These are phyloP conservation scores for Penicillium janthinellum DNA, from an alignment of 2,329 filamentous ascomycete genomes.

Conservation along the genomic window DNA sequence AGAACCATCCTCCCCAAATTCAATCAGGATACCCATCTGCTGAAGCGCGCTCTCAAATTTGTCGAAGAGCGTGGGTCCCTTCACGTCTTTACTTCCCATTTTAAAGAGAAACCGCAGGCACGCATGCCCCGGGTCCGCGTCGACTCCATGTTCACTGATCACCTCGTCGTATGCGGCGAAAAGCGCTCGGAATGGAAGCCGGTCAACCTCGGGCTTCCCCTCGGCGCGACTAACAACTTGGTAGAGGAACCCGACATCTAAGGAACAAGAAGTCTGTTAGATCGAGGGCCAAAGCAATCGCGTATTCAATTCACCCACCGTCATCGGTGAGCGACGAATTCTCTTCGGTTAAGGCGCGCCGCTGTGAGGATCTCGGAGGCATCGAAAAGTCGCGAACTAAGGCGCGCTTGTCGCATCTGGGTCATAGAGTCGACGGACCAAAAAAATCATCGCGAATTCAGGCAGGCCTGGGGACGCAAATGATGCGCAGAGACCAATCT, in stretches of 20 bases:
- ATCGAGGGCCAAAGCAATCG: neutral
- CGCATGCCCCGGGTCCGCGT: constrained; percentile 72
- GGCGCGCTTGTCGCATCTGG: constrained; percentile 47
- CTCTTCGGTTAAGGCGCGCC: constrained; percentile 45
- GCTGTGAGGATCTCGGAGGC: constrained; percentile 50
- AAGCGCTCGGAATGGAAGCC: constrained; percentile 72
- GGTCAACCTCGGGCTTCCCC: constrained; percentile 63
- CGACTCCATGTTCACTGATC: constrained; percentile 68
- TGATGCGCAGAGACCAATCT: constrained; percentile 20
- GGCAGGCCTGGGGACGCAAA: constrained; percentile 6
- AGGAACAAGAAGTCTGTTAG: constrained; percentile 5
- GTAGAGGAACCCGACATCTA: constrained; percentile 78
- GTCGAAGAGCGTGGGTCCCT: constrained; percentile 62
- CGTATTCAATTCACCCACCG: constrained; percentile 46
- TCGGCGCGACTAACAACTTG: constrained; percentile 74
- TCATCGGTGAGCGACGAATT: constrained; percentile 59
- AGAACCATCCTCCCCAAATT: constrained; percentile 55
- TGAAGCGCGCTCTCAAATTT: constrained; percentile 70
- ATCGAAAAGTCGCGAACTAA: constrained; percentile 52
- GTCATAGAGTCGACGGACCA: constrained; percentile 44
- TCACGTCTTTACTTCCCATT: constrained; percentile 64
- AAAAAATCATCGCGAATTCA: constrained; percentile 44
- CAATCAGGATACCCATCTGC: constrained; percentile 71
- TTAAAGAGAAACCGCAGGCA: constrained; percentile 78
- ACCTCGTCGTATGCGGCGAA: constrained; percentile 79